Evolutionary conservation across 1,284 basidiomycete genomes (phyloP).

Genomic region (Inonotus hispidus): DNA sequence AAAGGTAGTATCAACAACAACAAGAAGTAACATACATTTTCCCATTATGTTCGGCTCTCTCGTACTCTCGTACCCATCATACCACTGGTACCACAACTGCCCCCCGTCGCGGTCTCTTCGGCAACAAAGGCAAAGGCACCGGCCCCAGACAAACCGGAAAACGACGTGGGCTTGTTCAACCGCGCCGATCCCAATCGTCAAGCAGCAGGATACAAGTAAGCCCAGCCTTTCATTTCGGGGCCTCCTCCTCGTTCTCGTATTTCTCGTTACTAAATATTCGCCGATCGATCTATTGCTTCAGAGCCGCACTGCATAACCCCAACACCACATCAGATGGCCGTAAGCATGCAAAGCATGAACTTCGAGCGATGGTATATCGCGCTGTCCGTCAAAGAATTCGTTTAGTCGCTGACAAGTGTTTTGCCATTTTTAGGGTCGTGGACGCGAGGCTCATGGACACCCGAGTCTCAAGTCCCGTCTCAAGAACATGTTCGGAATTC

Average conservation of each 20-base stretch:
- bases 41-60: conserved; percentile 15
- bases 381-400: background rate
- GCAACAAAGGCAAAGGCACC: background rate
- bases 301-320: conserved; percentile 23
- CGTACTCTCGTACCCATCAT: background rate
- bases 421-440: conserved; percentile 20
- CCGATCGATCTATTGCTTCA: background rate
- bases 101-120: background rate
- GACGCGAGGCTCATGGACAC: conserved; percentile 20
- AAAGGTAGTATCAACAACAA: too few species aligned
- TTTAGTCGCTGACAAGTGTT: conserved; percentile 6
- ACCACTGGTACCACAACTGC: conserved; percentile 3
- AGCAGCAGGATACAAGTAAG: conserved; percentile 21
- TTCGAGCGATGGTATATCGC: conserved; percentile 18
- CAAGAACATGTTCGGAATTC: conserved; percentile 21
- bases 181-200: conserved; percentile 21
- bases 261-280: too few species aligned
- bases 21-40: too few species aligned
- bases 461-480: conserved; percentile 20
- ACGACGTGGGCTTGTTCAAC: conserved; percentile 18
- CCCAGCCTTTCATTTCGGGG: background rate
- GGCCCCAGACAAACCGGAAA: background rate
- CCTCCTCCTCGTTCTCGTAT: too few species aligned
- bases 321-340: conserved; percentile 18
- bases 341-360: conserved; percentile 18